Percentiles rank a stretch among this genome's conserved stretches.
Conservation (phyloP, 2,329 filamentous ascomycete species). For the Arachnomyces sp. region DNA sequence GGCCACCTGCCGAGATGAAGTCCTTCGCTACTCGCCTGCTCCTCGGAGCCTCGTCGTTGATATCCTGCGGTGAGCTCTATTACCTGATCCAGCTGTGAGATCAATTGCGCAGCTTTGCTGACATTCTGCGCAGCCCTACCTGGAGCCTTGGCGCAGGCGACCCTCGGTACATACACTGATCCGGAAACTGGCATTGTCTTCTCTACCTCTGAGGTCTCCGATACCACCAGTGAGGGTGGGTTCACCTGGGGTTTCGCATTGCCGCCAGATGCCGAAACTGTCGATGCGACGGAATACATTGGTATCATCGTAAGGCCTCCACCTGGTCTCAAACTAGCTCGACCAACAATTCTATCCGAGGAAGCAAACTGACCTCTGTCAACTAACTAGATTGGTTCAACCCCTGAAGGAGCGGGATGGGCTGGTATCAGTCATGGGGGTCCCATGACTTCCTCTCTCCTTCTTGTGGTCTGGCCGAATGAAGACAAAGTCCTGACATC, state of each 20-base stretch:
- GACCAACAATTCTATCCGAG: background rate
- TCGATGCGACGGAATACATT: constrained; percentile 4
- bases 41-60: background rate
- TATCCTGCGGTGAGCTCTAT: background rate
- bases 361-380: background rate
- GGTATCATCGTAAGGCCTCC: constrained; percentile 4
- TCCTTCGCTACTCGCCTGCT: background rate
- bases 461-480: constrained; percentile 52
- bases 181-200: constrained; percentile 2
- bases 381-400: constrained; percentile 1
- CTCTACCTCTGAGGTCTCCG: background rate
- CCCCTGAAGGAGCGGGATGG: constrained; percentile 38
- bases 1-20: constrained; percentile 1
- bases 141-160: constrained; percentile 1
- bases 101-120: background rate
- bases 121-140: background rate
- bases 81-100: background rate
- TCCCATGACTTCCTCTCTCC: constrained; percentile 50
- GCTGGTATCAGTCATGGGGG: constrained; percentile 50
- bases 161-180: background rate
- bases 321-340: too few relatives aligned
- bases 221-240: background rate
- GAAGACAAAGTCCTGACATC: constrained; percentile 48
- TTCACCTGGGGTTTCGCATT: constrained; percentile 3
- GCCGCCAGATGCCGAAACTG: constrained; percentile 4